phyloP scores from a whole-genome alignment of 805 yeast species.

The Spathaspora arborariae region DNA sequence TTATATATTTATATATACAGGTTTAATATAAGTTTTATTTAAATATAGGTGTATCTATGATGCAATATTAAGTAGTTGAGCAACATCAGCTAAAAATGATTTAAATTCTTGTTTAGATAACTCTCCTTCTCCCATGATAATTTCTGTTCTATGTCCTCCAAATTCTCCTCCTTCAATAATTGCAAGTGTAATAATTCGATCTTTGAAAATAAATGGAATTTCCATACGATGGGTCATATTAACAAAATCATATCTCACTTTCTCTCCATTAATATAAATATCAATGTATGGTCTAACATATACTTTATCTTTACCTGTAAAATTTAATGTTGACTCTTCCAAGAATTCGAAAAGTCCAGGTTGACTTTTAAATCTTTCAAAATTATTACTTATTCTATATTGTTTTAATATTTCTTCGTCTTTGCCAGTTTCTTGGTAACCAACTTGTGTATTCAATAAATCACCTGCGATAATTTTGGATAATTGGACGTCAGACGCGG shows the following conservation, averaged over 20 bases:
- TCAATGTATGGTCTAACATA: slow-evolving; percentile 31
- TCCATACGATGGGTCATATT: slow-evolving; percentile 42
- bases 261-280: slow-evolving; percentile 32
- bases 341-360: slow-evolving; percentile 43
- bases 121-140: slow-evolving; percentile 18
- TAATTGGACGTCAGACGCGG: slow-evolving; percentile 43
- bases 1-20: slow-evolving; percentile 3
- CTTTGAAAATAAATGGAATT: slow-evolving; percentile 37
- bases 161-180: slow-evolving; percentile 54
- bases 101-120: slow-evolving; percentile 15
- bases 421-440: neutral
- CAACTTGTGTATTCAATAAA: slow-evolving; percentile 16
- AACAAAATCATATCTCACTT: slow-evolving; percentile 43
- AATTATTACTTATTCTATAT: neutral
- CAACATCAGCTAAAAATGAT: slow-evolving; percentile 21
- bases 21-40: neutral
- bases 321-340: slow-evolving; percentile 32
- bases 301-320: slow-evolving; percentile 32
- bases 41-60: neutral
- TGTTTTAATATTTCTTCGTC: slow-evolving; percentile 4
- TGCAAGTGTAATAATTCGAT: slow-evolving; percentile 31
- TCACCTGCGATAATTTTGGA: slow-evolving; percentile 36
- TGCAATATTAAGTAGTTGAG: neutral
- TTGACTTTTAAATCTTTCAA: slow-evolving; percentile 26
- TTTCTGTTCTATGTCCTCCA: slow-evolving; percentile 52